Evolutionary conservation across 2,329 filamentous ascomycete species (phyloP).

Genomic region (Aspergillus sp.): DNA sequence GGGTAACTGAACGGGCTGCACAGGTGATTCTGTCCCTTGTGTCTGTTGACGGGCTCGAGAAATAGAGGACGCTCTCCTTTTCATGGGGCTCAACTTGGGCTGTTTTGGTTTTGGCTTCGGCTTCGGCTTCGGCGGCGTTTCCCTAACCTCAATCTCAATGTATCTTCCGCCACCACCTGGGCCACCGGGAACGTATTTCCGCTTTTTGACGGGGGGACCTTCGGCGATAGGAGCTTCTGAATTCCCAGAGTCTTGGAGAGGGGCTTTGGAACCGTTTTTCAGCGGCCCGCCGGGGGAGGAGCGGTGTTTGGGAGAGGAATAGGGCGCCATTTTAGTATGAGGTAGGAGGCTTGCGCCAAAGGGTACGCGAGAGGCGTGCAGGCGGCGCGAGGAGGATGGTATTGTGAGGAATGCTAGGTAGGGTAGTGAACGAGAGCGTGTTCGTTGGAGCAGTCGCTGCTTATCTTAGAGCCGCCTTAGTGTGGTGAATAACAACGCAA

Average conservation of each 20-base stretch:
- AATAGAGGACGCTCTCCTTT: conserved; percentile 47
- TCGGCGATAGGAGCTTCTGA: conserved; percentile 31
- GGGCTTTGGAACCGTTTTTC: conserved; percentile 31
- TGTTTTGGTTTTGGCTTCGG: conserved; percentile 33
- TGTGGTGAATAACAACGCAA: conserved; percentile 10
- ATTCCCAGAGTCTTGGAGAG: conserved; percentile 30
- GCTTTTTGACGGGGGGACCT: conserved; percentile 68
- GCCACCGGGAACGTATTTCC: conserved; percentile 81
- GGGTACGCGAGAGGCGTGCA: neutral
- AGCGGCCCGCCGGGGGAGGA: conserved; percentile 27
- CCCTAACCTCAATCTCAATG: conserved; percentile 68
- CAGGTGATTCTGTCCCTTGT: conserved; percentile 20
- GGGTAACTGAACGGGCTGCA: conserved; percentile 22
- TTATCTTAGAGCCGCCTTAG: conserved; percentile 16
- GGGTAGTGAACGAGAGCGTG: neutral
- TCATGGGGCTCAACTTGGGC: conserved; percentile 39
- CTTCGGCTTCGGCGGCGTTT: conserved; percentile 41
- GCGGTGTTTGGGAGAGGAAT: conserved; percentile 27
- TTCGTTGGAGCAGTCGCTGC: conserved; percentile 6
- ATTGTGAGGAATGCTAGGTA: neutral
- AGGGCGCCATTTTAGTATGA: conserved; percentile 30
- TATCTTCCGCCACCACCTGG: conserved; percentile 84
- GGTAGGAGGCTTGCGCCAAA: neutral
- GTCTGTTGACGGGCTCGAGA: conserved; percentile 54
- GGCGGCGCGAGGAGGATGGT: neutral